These are phyloP conservation scores for Ogataea neopini DNA, from an alignment of 805 yeast genomes.

Conservation along the genomic window DNA sequence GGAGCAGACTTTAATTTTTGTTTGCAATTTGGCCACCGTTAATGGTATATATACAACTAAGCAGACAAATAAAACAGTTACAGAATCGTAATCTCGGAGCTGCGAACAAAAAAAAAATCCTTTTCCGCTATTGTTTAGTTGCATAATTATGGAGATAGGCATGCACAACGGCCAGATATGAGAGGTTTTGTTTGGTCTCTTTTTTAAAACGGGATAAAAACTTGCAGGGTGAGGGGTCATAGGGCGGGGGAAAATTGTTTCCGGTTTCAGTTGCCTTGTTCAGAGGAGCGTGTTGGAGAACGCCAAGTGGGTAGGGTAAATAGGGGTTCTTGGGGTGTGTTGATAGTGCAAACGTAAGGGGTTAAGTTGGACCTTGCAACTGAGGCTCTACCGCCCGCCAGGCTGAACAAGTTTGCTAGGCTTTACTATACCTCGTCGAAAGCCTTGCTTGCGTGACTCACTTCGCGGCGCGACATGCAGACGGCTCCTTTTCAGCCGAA, in stretches of 20 bases:
- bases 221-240: constrained; percentile 3
- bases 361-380: too few relatives aligned
- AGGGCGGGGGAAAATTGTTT: not conserved
- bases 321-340: too few relatives aligned
- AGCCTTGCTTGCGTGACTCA: not conserved
- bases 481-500: too few relatives aligned
- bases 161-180: not conserved
- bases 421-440: too few relatives aligned
- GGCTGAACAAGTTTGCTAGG: too few relatives aligned
- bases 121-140: not conserved
- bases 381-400: too few relatives aligned
- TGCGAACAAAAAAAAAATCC: not conserved
- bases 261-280: not conserved
- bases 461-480: not conserved
- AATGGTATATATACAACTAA: not conserved
- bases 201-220: not conserved
- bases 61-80: not conserved
- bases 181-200: not conserved
- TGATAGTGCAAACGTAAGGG: too few relatives aligned
- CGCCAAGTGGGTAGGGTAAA: too few relatives aligned
- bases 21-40: too few relatives aligned
- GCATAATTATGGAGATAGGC: not conserved
- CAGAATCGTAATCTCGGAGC: not conserved
- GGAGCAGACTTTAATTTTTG: too few relatives aligned
- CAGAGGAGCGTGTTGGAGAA: too few relatives aligned